These are phyloP conservation scores for Podospora pseudocomata DNA, from an alignment of 495 filamentous ascomycete species.

Conservation along the genomic window DNA sequence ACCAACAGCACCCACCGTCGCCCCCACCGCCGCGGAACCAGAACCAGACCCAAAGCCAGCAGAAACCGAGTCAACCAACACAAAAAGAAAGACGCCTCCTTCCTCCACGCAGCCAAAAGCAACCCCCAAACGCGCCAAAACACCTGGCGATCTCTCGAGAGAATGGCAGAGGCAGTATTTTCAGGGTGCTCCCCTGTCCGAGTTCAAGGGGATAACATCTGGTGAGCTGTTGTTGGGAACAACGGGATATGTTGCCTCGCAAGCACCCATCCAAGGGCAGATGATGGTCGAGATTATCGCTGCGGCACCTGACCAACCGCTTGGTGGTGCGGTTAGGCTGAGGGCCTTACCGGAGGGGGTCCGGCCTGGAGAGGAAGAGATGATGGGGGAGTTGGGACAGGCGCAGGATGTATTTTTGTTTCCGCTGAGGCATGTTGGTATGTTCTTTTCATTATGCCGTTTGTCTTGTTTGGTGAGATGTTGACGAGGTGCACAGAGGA, in stretches of 20 bases:
- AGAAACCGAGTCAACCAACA: background rate
- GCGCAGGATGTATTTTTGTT: conserved; percentile 1
- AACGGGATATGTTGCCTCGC: background rate
- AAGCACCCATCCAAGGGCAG: background rate
- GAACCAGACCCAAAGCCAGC: background rate
- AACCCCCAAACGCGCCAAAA: background rate
- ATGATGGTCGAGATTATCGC: background rate
- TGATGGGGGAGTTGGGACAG: background rate
- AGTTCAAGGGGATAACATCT: background rate
- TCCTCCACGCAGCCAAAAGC: background rate
- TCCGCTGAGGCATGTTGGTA: background rate
- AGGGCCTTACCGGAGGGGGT: background rate
- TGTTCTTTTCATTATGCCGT: background rate
- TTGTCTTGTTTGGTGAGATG: background rate
- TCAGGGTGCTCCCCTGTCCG: background rate
- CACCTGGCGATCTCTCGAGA: background rate
- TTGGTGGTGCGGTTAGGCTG: background rate
- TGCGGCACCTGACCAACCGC: background rate
- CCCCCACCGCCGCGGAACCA: too few relatives aligned
- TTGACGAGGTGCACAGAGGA: background rate
- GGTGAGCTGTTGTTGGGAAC: background rate
- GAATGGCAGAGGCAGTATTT: conserved; percentile 2
- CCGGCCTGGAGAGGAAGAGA: background rate
- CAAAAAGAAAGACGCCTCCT: background rate
- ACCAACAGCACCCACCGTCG: too few relatives aligned